phyloP scores from a whole-genome alignment of 164 flowering plant genomes.

The Vitis rotundifolia region DNA sequence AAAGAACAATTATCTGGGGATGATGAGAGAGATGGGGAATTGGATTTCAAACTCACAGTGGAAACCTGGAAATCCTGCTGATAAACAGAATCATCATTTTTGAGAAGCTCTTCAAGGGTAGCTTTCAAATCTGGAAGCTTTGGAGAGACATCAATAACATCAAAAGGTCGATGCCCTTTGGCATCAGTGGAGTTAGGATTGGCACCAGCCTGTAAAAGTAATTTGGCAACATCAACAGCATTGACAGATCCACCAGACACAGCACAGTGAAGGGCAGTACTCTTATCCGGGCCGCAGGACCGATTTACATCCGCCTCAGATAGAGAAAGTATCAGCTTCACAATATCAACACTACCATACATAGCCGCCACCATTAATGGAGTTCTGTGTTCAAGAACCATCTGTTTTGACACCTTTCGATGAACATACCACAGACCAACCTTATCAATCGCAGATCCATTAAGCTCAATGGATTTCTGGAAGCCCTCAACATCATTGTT shows the following conservation, averaged over 20 bases:
- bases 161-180: conserved; percentile 37
- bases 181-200: conserved; percentile 32
- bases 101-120: conserved; percentile 34
- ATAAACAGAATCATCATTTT: conserved; percentile 9
- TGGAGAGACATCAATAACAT: conserved; percentile 47
- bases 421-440: conserved; percentile 49
- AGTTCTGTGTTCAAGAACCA: conserved; percentile 44
- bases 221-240: conserved; percentile 37
- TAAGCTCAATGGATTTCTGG: conserved; percentile 13
- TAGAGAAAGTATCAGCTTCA: conserved; percentile 31
- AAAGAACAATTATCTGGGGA: conserved; percentile 31
- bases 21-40: conserved; percentile 33
- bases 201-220: conserved; percentile 48
- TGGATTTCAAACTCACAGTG: conserved; percentile 15
- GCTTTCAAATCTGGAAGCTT: conserved; percentile 25
- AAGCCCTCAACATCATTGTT: conserved; percentile 17
- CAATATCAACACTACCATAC: conserved; percentile 48
- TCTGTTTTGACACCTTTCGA: conserved; percentile 36
- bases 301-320: conserved; percentile 38
- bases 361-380: conserved; percentile 61
- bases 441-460: conserved; percentile 27
- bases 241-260: conserved; percentile 48
- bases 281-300: conserved; percentile 35
- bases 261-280: conserved; percentile 66
- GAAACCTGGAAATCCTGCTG: conserved; percentile 21